Base-by-base conservation (phyloP, 2,329 filamentous ascomycete genomes). In the Fusarium papillatum region DNA sequence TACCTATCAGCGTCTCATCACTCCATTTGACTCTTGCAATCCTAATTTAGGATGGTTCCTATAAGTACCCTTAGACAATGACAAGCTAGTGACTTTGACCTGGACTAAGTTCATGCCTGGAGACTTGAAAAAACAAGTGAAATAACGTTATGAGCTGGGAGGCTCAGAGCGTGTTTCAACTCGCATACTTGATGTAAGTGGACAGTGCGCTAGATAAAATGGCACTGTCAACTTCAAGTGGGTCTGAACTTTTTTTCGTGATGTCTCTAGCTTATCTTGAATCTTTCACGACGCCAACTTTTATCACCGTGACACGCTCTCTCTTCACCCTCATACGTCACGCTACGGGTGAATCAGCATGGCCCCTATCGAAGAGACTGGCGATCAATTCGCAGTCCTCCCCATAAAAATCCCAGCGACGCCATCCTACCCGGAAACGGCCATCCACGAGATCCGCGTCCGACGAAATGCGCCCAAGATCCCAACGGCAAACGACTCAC, bases 381-480 rank as follows among this genome's bases (percentile, higher is more conserved):
- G 77, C 73, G 88, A 88, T 38, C 93, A 92, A 74, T 97, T 95
- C 81, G 88, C 89, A 17, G 86, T 94, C 67, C 89, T 98, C 2
- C 91, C 94, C 1, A 85, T 98, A 22, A 88, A 89, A 19, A 89
- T 96, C 60, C 91, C 93, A 7, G 82, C 91, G 19, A 84, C 89
- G n/a, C 85, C 92, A 1, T 90, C 93, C 2, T 94, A 90, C 70
- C 90, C 92, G 29, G 84, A 88, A 50, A 84, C 89, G 53, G 89
- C 92, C 69, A 91, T 91, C 62, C 97, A 98, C 86, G 95, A 96
- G 84, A 87, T 98, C 80, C 98, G 98, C 86, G 86, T 98, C 67
- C 95, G 95, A 76, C 92, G 92, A 67, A 96, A 98, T 84, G 89
- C 93, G 57, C 95, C 96, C 72, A 95, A 94, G 85, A 89, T 94